phyloP scores from a whole-genome alignment of 768 basidiomycete species.

The Xerocomus potaroensis region DNA sequence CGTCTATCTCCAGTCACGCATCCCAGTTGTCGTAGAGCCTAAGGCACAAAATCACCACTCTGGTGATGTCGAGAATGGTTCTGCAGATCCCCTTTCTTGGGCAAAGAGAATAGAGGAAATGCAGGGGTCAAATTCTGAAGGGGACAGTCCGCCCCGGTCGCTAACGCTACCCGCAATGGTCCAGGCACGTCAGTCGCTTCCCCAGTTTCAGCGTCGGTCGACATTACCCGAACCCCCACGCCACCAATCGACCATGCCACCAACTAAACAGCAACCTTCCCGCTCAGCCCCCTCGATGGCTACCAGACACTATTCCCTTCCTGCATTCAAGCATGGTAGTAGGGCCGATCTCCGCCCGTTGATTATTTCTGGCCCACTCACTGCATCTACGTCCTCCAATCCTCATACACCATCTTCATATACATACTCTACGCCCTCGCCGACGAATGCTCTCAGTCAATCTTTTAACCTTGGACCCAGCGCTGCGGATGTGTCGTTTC shows the following conservation, averaged over 20 bases:
- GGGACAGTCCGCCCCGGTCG: neutral
- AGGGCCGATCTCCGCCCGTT: neutral
- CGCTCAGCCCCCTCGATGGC: neutral
- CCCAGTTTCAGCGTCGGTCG: conserved; percentile 3
- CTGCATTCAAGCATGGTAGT: conserved; percentile 13
- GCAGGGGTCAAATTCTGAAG: neutral
- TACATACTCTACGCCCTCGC: conserved; percentile 2
- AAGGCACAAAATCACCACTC: neutral
- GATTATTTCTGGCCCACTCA: conserved; percentile 1
- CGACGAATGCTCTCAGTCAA: neutral
- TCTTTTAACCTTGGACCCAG: neutral
- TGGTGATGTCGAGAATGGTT: conserved; percentile 20
- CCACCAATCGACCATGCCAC: conserved; percentile 13
- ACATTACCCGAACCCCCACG: neutral
- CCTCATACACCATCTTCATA: conserved; percentile 9
- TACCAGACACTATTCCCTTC: conserved; percentile 23
- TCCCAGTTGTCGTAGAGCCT: conserved; percentile 17
- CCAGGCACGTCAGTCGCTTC: conserved; percentile 5
- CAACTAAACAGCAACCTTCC: neutral
- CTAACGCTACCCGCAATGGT: conserved; percentile 8
- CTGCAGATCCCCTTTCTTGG: conserved; percentile 1
- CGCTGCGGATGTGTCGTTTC: neutral
- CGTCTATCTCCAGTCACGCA: conserved; percentile 33
- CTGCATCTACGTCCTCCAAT: neutral
- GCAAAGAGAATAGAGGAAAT: conserved; percentile 6